Percentiles rank a stretch among this genome's conserved stretches.
phyloP scores from a whole-genome alignment of 805 yeast genomes.

The Spathaspora sp. region DNA sequence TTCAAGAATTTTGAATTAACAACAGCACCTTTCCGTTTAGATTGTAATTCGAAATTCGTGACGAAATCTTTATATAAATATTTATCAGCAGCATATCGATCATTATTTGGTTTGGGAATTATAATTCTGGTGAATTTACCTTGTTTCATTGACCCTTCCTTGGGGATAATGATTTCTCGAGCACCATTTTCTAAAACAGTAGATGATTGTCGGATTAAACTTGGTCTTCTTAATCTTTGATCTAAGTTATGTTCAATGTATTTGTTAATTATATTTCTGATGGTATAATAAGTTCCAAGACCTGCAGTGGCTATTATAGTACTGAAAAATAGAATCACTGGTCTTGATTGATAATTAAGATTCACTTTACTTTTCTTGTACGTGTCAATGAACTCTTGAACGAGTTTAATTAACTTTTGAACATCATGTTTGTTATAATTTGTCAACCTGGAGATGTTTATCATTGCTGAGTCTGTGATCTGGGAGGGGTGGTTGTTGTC shows the following conservation, averaged over 20 bases:
- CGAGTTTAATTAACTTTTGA: conserved; percentile 27
- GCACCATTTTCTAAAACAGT: conserved; percentile 41
- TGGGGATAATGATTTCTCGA: conserved; percentile 48
- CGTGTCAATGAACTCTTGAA: conserved; percentile 33
- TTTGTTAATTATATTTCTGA: conserved; percentile 25
- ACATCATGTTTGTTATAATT: conserved; percentile 31
- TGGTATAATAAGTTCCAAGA: conserved; percentile 29
- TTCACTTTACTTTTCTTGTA: conserved; percentile 33
- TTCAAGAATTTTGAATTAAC: conserved; percentile 63
- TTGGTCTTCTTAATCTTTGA: conserved; percentile 26
- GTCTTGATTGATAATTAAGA: conserved; percentile 39
- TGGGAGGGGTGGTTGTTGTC: neutral
- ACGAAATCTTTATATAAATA: conserved; percentile 48
- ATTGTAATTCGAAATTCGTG: conserved; percentile 14
- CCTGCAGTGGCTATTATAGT: conserved; percentile 40
- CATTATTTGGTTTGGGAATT: conserved; percentile 45
- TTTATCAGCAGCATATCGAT: conserved; percentile 53
- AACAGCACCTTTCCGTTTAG: conserved; percentile 11
- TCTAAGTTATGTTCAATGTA: conserved; percentile 27
- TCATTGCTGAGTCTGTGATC: conserved; percentile 17
- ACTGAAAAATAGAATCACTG: conserved; percentile 38
- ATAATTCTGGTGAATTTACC: conserved; percentile 36
- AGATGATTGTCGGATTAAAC: conserved; percentile 38
- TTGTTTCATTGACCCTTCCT: conserved; percentile 8
- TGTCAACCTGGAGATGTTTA: conserved; percentile 29